phyloP scores from a whole-genome alignment of 148 eudicot genomes.

The Camellia lanceoleosa region DNA sequence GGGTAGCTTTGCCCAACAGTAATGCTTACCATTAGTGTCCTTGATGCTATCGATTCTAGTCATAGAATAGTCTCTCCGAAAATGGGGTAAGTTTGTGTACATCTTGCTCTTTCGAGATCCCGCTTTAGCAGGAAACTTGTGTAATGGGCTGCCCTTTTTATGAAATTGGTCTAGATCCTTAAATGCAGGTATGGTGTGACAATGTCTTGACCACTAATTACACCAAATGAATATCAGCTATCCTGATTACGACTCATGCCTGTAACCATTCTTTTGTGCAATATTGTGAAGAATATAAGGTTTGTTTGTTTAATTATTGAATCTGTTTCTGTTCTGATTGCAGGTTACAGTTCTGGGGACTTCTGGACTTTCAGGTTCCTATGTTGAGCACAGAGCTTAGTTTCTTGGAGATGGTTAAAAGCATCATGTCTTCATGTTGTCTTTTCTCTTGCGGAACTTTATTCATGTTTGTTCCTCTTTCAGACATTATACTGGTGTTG shows the following conservation, averaged over 20 bases:
- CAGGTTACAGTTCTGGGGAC: constrained; percentile 91
- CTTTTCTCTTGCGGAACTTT: too few relatives aligned
- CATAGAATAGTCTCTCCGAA: too few relatives aligned
- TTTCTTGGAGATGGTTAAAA: constrained; percentile 9
- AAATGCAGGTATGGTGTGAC: neutral
- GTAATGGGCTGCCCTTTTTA: too few relatives aligned
- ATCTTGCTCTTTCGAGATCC: too few relatives aligned
- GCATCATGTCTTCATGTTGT: neutral
- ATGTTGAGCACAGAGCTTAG: constrained; percentile 80
- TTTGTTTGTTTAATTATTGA: neutral
- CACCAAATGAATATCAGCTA: too few relatives aligned
- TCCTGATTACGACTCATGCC: neutral
- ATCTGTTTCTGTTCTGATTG: constrained; percentile 15
- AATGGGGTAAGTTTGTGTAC: too few relatives aligned
- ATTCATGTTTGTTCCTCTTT: constrained; percentile 1
- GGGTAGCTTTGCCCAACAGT: too few relatives aligned
- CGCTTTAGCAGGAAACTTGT: too few relatives aligned
- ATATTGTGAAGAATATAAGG: neutral
- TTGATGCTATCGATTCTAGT: too few relatives aligned
- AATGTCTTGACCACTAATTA: too few relatives aligned
- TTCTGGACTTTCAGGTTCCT: constrained; percentile 88
- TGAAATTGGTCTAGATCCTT: neutral
- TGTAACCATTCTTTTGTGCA: neutral
- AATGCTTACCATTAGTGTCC: too few relatives aligned
- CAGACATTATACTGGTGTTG: neutral